Evolutionary conservation across 768 basidiomycete genomes (phyloP).

Genomic region (Lyophyllum atratum): DNA sequence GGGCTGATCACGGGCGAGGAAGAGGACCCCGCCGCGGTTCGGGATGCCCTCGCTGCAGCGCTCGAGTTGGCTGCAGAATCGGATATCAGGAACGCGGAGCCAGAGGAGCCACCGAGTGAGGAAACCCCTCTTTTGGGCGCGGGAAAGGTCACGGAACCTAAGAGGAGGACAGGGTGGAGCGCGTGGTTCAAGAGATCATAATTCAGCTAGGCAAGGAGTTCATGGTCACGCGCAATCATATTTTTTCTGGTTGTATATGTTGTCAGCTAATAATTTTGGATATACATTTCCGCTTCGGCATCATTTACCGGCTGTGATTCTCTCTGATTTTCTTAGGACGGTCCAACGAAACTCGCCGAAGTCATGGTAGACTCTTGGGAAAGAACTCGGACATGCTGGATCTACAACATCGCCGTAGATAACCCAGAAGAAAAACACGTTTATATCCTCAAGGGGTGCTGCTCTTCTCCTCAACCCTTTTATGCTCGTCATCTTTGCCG

Average conservation of each 20-base stretch:
- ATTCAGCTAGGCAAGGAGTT: neutral
- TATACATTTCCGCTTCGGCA: too few relatives aligned
- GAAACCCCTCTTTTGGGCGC: constrained; percentile 22
- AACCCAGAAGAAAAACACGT: neutral
- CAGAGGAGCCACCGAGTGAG: constrained; percentile 13
- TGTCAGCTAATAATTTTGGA: too few relatives aligned
- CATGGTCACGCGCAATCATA: neutral
- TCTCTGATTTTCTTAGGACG: too few relatives aligned
- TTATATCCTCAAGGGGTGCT: neutral
- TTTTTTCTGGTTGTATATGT: neutral
- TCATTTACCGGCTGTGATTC: too few relatives aligned
- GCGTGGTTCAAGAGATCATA: constrained; percentile 6
- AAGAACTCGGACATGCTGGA: constrained; percentile 50
- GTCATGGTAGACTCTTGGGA: constrained; percentile 52
- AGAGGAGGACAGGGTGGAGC: neutral
- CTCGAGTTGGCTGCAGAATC: constrained; percentile 23
- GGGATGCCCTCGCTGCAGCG: constrained; percentile 23
- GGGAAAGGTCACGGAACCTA: neutral
- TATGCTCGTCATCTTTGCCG: constrained; percentile 45
- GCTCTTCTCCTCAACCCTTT: constrained; percentile 28
- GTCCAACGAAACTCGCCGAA: constrained; percentile 91
- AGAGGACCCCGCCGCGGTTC: constrained; percentile 22
- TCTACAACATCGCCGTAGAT: neutral
- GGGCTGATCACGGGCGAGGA: constrained; percentile 24
- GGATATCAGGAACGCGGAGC: constrained; percentile 18